Conservation (phyloP, 768 basidiomycete genomes). For the Suillus weaverae region DNA sequence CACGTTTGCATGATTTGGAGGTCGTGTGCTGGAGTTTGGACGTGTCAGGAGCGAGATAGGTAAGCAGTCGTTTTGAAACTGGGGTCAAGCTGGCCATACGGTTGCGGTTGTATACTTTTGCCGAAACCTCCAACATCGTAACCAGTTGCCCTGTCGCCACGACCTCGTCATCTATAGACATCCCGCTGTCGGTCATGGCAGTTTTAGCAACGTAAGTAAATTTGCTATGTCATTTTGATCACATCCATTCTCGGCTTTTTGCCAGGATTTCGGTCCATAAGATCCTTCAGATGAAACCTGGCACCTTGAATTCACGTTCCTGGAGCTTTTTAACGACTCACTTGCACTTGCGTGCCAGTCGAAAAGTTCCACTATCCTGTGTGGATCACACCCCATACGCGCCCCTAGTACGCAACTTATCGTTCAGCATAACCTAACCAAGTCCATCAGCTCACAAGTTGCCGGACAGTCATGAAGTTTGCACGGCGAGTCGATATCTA, state of each 20-base stretch:
- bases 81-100: not conserved
- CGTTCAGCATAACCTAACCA: not conserved
- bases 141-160: not conserved
- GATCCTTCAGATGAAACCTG: not conserved
- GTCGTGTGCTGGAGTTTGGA: conserved; percentile 20
- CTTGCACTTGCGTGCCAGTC: not conserved
- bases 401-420: not conserved
- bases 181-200: not conserved
- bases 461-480: conserved; percentile 51
- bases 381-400: not conserved
- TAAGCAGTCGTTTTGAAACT: not conserved
- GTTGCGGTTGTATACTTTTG: not conserved
- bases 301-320: not conserved
- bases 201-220: not conserved
- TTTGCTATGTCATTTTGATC: not conserved
- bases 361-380: not conserved
- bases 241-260: not conserved
- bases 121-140: not conserved
- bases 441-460: not conserved
- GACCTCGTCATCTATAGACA: not conserved
- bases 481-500: conserved; percentile 41
- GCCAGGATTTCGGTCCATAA: conserved; percentile 2
- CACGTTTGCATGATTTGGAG: not conserved
- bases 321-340: not conserved
- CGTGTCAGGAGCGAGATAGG: not conserved